Evolutionary conservation across 495 filamentous ascomycete species (phyloP).

Genomic region (Podospora comata): DNA sequence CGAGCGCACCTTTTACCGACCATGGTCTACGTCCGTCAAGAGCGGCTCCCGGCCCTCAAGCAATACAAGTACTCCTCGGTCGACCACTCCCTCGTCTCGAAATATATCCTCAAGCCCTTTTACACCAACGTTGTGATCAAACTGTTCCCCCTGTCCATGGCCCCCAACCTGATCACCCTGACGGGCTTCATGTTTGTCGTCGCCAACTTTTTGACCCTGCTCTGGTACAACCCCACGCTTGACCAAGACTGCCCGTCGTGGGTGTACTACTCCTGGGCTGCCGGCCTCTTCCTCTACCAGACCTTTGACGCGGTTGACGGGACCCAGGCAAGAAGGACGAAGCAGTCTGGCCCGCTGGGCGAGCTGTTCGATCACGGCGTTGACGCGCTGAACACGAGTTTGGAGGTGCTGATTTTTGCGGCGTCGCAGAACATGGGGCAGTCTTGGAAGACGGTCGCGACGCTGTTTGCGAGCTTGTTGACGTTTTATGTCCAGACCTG

Average conservation of each 20-base stretch:
- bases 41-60: constrained; percentile 80
- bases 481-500: constrained; percentile 99
- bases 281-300: constrained; percentile 92
- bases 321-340: constrained; percentile 87
- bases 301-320: constrained; percentile 98
- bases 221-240: constrained; percentile 94
- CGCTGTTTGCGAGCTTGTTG: constrained; percentile 67
- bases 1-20: constrained; percentile 23
- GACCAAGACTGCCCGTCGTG: constrained; percentile 90
- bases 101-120: constrained; percentile 93
- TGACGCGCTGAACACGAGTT: constrained; percentile 91
- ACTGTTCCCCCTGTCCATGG: constrained; percentile 94
- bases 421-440: constrained; percentile 89
- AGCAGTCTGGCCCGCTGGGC: constrained; percentile 87
- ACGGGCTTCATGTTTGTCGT: constrained; percentile 90
- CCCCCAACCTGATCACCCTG: constrained; percentile 79
- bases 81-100: constrained; percentile 84
- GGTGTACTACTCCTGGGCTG: constrained; percentile 90
- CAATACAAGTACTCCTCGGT: constrained; percentile 90
- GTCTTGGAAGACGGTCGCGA: constrained; percentile 81
- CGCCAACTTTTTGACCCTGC: constrained; percentile 83
- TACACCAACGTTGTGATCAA: constrained; percentile 93
- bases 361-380: constrained; percentile 98
- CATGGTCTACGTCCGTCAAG: constrained; percentile 86
- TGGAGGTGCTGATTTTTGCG: constrained; percentile 89